phyloP scores from a whole-genome alignment of 2,329 filamentous ascomycete genomes.

The Colletotrichum limetticola region DNA sequence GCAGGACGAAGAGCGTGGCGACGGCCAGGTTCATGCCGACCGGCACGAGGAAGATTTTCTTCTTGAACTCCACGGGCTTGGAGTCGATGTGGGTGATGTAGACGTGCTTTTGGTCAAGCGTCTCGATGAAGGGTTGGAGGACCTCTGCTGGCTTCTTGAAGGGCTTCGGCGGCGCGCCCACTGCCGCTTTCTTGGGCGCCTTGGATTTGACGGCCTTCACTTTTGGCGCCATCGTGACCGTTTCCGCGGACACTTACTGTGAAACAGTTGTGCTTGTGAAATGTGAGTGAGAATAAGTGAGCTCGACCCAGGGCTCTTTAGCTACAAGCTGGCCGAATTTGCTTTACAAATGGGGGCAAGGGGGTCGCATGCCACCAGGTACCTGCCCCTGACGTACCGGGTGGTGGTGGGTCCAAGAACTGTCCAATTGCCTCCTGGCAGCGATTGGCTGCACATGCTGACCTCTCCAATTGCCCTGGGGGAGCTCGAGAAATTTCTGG shows the following conservation, averaged over 20 bases:
- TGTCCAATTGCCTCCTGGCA: constrained; percentile 6
- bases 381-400: constrained; percentile 2
- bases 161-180: constrained; percentile 64
- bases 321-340: constrained; percentile 14
- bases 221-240: constrained; percentile 43
- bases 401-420: neutral
- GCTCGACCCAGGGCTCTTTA: neutral
- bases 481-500: constrained; percentile 25
- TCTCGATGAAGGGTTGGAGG: constrained; percentile 73
- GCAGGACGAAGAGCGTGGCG: constrained; percentile 71
- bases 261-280: neutral
- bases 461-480: neutral
- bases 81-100: constrained; percentile 88
- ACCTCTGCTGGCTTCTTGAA: constrained; percentile 74
- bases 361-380: neutral
- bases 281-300: neutral
- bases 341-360: constrained; percentile 7
- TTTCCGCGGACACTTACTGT: neutral
- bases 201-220: constrained; percentile 42
- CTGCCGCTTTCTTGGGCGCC: constrained; percentile 40
- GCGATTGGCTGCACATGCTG: neutral
- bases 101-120: constrained; percentile 74
- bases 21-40: constrained; percentile 80
- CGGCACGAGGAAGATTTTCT: constrained; percentile 84
- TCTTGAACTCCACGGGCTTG: constrained; percentile 77